Evolutionary conservation across 768 basidiomycete genomes (phyloP).

Genomic region (Boletus reticulatus): DNA sequence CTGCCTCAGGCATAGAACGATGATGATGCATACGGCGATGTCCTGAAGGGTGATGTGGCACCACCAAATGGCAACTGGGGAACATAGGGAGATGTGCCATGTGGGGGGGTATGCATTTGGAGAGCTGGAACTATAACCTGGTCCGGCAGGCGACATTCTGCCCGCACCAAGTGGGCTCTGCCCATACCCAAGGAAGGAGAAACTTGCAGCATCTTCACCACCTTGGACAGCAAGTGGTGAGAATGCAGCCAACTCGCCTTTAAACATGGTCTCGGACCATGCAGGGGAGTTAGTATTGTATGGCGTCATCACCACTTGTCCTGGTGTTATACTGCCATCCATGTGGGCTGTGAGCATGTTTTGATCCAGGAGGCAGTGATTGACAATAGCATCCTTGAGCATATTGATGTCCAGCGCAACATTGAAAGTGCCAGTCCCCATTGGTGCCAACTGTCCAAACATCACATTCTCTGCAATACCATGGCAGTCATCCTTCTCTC

Average conservation of each 20-base stretch:
- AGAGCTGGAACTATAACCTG: conserved; percentile 89
- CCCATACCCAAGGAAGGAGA: conserved; percentile 74
- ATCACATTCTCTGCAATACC: conserved; percentile 99
- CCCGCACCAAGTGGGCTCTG: conserved; percentile 83
- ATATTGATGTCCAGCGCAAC: conserved; percentile 96
- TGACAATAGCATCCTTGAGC: conserved; percentile 97
- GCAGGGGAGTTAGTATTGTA: conserved; percentile 91
- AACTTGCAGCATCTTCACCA: conserved; percentile 78
- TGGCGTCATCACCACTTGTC: conserved; percentile 92
- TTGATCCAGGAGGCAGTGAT: conserved; percentile 68
- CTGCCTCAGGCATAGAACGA: conserved; percentile 73
- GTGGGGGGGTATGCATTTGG: conserved; percentile 87
- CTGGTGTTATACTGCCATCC: conserved; percentile 89
- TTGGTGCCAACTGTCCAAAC: conserved; percentile 99
- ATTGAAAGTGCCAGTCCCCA: conserved; percentile 97
- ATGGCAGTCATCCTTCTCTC: conserved; percentile 97
- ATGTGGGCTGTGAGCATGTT: conserved; percentile 41
- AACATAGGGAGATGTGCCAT: conserved; percentile 87
- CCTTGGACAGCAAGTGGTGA: conserved; percentile 88
- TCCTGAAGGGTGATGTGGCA: conserved; percentile 80
- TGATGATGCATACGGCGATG: conserved; percentile 79
- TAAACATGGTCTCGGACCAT: conserved; percentile 73
- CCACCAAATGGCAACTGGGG: conserved; percentile 81
- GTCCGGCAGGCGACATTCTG: conserved; percentile 87
- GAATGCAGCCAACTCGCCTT: too few species aligned